Percentiles rank a stretch among this genome's conserved stretches.
Conservation (phyloP, 352 stramenopile genomes). For the Pythium periplocum region DNA sequence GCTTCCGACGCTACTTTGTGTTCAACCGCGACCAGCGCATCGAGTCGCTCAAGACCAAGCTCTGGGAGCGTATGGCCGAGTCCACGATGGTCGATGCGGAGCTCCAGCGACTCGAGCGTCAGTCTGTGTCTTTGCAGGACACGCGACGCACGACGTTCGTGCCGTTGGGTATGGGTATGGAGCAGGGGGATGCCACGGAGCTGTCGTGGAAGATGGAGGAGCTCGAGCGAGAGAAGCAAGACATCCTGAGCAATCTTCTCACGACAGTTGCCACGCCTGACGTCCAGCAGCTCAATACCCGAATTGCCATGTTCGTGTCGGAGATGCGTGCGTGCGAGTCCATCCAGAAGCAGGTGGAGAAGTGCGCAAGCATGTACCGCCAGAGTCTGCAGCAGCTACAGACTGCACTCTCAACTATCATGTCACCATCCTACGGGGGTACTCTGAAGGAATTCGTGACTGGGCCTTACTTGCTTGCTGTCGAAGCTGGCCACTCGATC, state of each 20-base stretch:
- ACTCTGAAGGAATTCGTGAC: slow-evolving; percentile 65
- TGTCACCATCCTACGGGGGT: slow-evolving; percentile 60
- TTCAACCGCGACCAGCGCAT: slow-evolving; percentile 45
- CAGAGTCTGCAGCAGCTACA: slow-evolving; percentile 61
- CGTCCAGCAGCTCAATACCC: slow-evolving; percentile 59
- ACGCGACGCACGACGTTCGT: slow-evolving; percentile 38
- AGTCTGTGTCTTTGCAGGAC: slow-evolving; percentile 42
- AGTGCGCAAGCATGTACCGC: slow-evolving; percentile 47
- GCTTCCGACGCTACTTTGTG: slow-evolving; percentile 49
- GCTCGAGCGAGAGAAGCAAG: slow-evolving; percentile 60
- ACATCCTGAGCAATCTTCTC: slow-evolving; percentile 40
- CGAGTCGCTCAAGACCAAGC: slow-evolving; percentile 49
- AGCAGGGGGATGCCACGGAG: slow-evolving; percentile 15
- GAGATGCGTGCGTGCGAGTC: slow-evolving; percentile 65
- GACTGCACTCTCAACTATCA: slow-evolving; percentile 53
- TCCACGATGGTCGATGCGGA: slow-evolving; percentile 43
- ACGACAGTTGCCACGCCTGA: slow-evolving; percentile 40
- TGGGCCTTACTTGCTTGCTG: slow-evolving; percentile 53
- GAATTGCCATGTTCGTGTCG: slow-evolving; percentile 67
- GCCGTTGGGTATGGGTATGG: background rate
- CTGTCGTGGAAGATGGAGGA: slow-evolving; percentile 31
- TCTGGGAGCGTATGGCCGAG: slow-evolving; percentile 50
- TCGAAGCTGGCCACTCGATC: slow-evolving; percentile 70
- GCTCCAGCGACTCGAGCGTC: slow-evolving; percentile 48
- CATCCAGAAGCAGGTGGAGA: slow-evolving; percentile 66